Base-by-base conservation (phyloP, 2,329 filamentous ascomycete genomes). In the Penicillium sp. region DNA sequence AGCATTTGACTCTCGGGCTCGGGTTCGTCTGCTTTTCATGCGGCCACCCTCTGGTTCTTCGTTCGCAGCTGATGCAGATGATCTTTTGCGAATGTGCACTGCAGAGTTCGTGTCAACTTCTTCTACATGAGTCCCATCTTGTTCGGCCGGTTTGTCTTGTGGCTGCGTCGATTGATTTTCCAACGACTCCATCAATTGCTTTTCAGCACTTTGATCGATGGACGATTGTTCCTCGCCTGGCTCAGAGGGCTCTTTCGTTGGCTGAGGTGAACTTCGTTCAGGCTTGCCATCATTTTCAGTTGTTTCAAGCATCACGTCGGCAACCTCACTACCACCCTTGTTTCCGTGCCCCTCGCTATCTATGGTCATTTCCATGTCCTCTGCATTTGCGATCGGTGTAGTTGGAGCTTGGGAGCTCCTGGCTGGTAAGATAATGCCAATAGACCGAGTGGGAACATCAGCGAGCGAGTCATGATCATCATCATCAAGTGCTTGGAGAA, bases 21-120 rank as follows among this genome's bases (percentile, higher is more conserved):
- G 81, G 19, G 85, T 81, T 37, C 86, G 80, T 66, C 85, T 85
- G 69, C 85, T 87, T 65, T 85, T 84, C 13, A 77, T 75, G 48
- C 85, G 79, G 21, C 81, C 80, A 50, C 82, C 82, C 59, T 87
- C 85, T 13, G 75, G 75, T 13, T 87, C 86, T 2, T 84, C 80
- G 29, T 86, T 77, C 10, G 82, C 83, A 49, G 84, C 82, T 21
- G 82, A 83, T 51, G 86, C 82, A 15, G 82, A 84, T 3, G 85
- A 87, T 56, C 86, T 78, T 70, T 88, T 88, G 21, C 85, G 79
- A 23, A 75, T 75, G 5, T 73, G 67, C 48, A 67, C 73, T n/a
- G 76, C 70, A 48, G 62, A 62, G 52, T 77, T 79, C 29, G 63
- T 56, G 7, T 74, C 71, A 5, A 59, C 48, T 12, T 69, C 71